A percentile compares a stretch with the other conserved stretches of the same genome.
phyloP scores from a whole-genome alignment of 768 basidiomycete species.

The Saitozyma sp. region DNA sequence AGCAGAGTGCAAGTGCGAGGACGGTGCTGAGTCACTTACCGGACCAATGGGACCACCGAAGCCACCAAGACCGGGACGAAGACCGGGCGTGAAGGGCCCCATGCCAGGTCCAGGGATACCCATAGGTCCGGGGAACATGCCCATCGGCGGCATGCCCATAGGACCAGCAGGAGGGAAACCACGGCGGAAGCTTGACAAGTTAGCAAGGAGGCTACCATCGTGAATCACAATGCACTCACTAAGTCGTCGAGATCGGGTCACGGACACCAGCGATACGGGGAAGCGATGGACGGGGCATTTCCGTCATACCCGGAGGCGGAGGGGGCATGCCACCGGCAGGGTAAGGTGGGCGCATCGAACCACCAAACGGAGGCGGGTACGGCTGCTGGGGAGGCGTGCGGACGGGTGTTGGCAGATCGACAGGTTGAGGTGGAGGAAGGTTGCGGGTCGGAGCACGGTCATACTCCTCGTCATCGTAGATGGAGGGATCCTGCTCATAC shows the following conservation, averaged over 20 bases:
- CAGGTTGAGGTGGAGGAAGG: constrained; percentile 41
- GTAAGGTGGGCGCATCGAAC: constrained; percentile 23
- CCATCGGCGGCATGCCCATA: constrained; percentile 34
- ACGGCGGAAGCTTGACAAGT: constrained; percentile 34
- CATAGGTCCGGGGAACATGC: constrained; percentile 49
- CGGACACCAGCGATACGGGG: constrained; percentile 48
- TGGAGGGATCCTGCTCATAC: constrained; percentile 4
- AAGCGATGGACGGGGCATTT: constrained; percentile 48
- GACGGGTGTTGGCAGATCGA: constrained; percentile 47
- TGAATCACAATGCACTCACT: constrained; percentile 29
- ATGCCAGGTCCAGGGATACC: constrained; percentile 48
- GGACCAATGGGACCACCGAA: constrained; percentile 52
- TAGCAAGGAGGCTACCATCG: constrained; percentile 9
- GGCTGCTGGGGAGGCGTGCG: constrained; percentile 17
- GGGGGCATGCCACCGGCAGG: constrained; percentile 31
- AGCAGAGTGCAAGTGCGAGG: too few relatives aligned
- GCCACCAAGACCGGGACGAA: constrained; percentile 47
- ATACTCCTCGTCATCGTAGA: constrained; percentile 20
- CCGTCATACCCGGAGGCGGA: constrained; percentile 24
- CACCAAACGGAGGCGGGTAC: constrained; percentile 14
- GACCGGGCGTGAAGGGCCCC: constrained; percentile 50
- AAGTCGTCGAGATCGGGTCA: constrained; percentile 52
- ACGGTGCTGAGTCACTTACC: constrained; percentile 10
- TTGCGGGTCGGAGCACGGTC: constrained; percentile 14
- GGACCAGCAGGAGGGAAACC: constrained; percentile 48